Base-by-base conservation (phyloP, 1,284 basidiomycete species). In the Sanghuangporus weigelae region DNA sequence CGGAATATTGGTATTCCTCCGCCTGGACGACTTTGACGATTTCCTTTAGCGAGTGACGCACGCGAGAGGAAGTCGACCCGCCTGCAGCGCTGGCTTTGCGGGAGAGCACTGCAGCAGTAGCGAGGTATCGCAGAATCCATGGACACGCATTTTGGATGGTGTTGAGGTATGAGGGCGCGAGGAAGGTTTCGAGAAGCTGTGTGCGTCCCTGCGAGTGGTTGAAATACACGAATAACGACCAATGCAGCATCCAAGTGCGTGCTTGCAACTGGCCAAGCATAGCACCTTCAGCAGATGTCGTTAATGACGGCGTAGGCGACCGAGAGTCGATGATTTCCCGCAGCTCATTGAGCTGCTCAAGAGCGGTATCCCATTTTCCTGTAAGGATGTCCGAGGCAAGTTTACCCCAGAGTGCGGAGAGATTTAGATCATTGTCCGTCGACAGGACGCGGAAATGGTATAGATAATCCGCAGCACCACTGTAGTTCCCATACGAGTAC, bases 401-500 rank as follows among this genome's bases (percentile, higher is more conserved):
- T 78, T 98, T 98, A 46, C 96, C 96, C 97, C 96, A 99, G 77
- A 96, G 92, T 5, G 95, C 93, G 10, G 96, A 98, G 57, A 94
- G 89, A 77, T 92, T 95, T 71, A 96, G 89, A 63, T 95, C 91
- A 66, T 84, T 82, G 75, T 97, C 93, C 65, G 95, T 96, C 55
- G 96, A 97, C 66, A 99, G 89, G 55, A 98, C 90, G 66, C 96
- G 93, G 84, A 98, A 99, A 75, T 99, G 96, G 83, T 99, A 96
- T 65, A 99, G 86, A 79, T 97, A 98, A 76, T 98, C 95, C 60
- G 95, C 95, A 21, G 97, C 95, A 66, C 93, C 93, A 69, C 87
- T 90, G 82, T 99, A 99, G 76, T 95, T 94, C 62, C 97, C 96
- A 73, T 94, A 94, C 40, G 95, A 94, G 80, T 95, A 99, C 78